A percentile compares a stretch with the other conserved stretches of the same genome.
Conservation (phyloP, 306 rosid species). For the Acmispon strigosus region DNA sequence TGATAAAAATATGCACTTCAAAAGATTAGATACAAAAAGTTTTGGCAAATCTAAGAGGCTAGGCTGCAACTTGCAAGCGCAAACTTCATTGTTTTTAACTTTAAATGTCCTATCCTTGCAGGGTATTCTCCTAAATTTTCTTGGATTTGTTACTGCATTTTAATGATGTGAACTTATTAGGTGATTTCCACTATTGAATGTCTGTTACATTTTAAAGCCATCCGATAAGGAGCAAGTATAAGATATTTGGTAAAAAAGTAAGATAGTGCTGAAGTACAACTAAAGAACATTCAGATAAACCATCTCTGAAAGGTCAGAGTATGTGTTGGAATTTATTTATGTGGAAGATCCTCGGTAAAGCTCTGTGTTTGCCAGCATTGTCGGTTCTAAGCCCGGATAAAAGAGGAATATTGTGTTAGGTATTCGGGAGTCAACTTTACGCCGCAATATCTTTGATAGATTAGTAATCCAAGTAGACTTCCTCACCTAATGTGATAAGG, state of each 20-base stretch:
- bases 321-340: slow-evolving; percentile 22
- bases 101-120: neutral
- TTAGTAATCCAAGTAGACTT: no score
- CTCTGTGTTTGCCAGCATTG: no score
- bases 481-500: no score
- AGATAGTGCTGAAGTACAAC: slow-evolving; percentile 32
- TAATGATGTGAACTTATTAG: slow-evolving; percentile 16
- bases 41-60: slow-evolving; percentile 42
- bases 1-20: slow-evolving; percentile 18
- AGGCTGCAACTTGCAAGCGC: slow-evolving; percentile 38
- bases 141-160: slow-evolving; percentile 3
- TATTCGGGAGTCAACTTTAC: no score
- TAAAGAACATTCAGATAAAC: slow-evolving; percentile 27
- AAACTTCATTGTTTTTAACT: slow-evolving; percentile 26
- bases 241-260: slow-evolving; percentile 13
- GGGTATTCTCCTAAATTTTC: neutral
- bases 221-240: slow-evolving; percentile 40
- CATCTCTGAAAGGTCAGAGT: slow-evolving; percentile 4
- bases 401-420: no score
- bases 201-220: slow-evolving; percentile 32
- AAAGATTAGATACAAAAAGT: slow-evolving; percentile 41
- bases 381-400: no score
- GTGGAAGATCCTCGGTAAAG: slow-evolving; percentile 12
- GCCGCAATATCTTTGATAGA: no score
- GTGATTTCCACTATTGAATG: slow-evolving; percentile 49